Evolutionary conservation across 148 eudicot genomes (phyloP), one percentile per base, ranked within the genome.

Genomic region (Arctostaphylos glauca): DNA sequence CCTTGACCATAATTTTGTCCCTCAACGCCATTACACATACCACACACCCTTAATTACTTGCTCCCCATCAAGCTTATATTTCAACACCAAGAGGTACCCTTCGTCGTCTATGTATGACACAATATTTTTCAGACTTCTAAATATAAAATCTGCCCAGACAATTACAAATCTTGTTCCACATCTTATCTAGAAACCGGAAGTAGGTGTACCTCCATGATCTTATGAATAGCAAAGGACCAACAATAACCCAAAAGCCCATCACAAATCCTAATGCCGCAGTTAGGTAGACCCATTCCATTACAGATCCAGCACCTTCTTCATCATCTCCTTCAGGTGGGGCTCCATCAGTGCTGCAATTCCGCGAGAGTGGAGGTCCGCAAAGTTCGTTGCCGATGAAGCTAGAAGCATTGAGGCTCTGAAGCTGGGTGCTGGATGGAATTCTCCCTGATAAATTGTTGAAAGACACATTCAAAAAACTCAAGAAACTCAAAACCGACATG

Each of bases 341-440:
- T 3, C 21, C 67, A 60, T 60, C 5, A 31, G 6, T 25, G 72
- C 46, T 67, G 18, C 46, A 67, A 67, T 25, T 38, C 74, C 41
- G 9, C 6, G 47, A 15, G n/a, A 70, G 21, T 15, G 74, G 74
- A 70, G 9, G 47, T 43, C 74, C 74, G 19, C 74, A 70, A 41
- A 70, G 74, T 14, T 0, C 3, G 3, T 70, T 70, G 48, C 74
- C 74, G 3, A 3, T 70, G 74, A 70, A 70, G 49, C 74, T 70
- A 41, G 74, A 70, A 38, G 49, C 8, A 43, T 0, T 16, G 1
- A 70, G 9, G 21, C 74, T 70, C 49, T 70, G 74, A 7, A 70
- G 74, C 21, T 70, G 74, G 49, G 74, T 70, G 49, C 74, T 41
- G 7, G 19, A 70, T 70, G 74, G 74, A n/a, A 70, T 38, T 70